Percentiles rank a stretch among this genome's conserved stretches.
These are phyloP conservation scores for Xylogone sp. DNA, from an alignment of 2,329 filamentous ascomycete species.

Conservation along the genomic window DNA sequence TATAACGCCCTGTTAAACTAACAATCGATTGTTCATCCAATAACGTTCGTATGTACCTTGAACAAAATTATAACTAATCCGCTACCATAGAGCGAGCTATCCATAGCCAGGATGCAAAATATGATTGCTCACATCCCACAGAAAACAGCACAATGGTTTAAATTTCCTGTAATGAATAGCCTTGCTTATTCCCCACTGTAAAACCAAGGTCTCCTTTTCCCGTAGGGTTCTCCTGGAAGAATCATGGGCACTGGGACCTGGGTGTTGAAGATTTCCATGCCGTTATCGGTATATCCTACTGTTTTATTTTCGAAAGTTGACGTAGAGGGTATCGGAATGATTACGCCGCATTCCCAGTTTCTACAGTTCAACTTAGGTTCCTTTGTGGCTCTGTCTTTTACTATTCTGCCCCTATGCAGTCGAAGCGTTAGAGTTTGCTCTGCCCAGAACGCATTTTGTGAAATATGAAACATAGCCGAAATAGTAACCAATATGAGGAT, in stretches of 20 bases:
- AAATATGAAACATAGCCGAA: not conserved
- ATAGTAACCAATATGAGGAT: too few relatives aligned
- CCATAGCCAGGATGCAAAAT: too few relatives aligned
- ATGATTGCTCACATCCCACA: too few relatives aligned
- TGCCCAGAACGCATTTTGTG: not conserved
- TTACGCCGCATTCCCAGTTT: constrained; percentile 94
- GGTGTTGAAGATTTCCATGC: constrained; percentile 46
- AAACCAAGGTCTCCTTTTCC: constrained; percentile 23
- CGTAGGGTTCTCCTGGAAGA: constrained; percentile 46
- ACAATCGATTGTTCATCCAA: too few relatives aligned
- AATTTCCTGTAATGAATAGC: too few relatives aligned
- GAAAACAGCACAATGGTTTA: too few relatives aligned
- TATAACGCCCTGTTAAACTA: too few relatives aligned
- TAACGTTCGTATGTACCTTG: too few relatives aligned
- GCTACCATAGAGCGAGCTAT: too few relatives aligned
- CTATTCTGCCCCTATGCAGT: constrained; percentile 65
- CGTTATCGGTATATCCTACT: constrained; percentile 12
- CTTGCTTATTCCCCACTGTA: constrained; percentile 2
- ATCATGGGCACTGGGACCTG: constrained; percentile 62
- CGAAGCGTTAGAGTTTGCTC: not conserved
- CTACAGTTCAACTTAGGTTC: constrained; percentile 74
- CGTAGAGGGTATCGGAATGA: constrained; percentile 54
- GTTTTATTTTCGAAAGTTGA: constrained; percentile 13
- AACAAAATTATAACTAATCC: too few relatives aligned
- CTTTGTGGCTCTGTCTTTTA: constrained; percentile 64